phyloP scores from a whole-genome alignment of 441 rosid genomes.

The Adansonia grandidieri region DNA sequence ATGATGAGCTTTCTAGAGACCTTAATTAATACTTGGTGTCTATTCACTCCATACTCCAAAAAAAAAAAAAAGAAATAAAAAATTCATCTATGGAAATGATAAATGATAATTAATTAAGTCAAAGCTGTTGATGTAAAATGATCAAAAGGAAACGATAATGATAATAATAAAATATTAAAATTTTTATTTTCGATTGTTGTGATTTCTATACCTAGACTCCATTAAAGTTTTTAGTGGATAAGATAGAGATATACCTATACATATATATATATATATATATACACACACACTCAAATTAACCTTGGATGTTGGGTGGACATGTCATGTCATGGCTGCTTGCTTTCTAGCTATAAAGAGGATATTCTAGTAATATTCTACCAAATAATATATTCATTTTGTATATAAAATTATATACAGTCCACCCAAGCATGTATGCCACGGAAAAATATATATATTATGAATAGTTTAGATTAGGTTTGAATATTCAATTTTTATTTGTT shows the following conservation, averaged over 20 bases:
- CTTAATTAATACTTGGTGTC: not conserved
- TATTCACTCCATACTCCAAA: not conserved
- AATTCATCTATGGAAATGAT: not conserved
- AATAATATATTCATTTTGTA: too few relatives aligned
- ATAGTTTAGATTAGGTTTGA: too few relatives aligned
- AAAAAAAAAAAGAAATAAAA: too few relatives aligned
- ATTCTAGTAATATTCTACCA: not conserved
- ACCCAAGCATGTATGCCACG: not conserved
- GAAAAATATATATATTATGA: too few relatives aligned
- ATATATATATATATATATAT: too few relatives aligned
- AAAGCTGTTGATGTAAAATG: not conserved
- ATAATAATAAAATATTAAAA: not conserved
- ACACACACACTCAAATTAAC: too few relatives aligned
- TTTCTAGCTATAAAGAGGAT: not conserved
- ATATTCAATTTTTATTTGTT: too few relatives aligned
- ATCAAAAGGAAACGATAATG: not conserved
- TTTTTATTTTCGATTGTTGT: not conserved
- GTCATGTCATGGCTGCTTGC: not conserved
- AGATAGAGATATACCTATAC: not conserved
- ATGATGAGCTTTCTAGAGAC: not conserved
- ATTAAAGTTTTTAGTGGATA: constrained; percentile 8
- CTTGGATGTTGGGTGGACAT: not conserved
- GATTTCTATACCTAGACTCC: not conserved
- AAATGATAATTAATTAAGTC: not conserved
- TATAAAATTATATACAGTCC: not conserved